phyloP scores from a whole-genome alignment of 129 eudicot species.

The Arctium minus region DNA sequence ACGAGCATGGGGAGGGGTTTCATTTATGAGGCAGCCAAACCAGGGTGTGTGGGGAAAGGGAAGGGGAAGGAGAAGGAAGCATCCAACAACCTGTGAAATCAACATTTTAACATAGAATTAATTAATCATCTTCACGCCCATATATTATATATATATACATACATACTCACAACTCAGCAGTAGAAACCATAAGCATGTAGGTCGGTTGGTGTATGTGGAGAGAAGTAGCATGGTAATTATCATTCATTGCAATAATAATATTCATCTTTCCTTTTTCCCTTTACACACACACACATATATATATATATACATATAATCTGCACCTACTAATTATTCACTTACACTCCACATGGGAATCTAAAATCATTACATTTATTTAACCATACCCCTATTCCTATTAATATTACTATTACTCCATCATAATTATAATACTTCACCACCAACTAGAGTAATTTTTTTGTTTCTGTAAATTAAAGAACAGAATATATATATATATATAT shows the following conservation, averaged over 20 bases:
- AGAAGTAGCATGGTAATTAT: background rate
- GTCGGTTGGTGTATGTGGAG: no score
- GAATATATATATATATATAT: background rate
- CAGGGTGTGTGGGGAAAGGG: background rate
- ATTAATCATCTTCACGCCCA: background rate
- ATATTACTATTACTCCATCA: background rate
- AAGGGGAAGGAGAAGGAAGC: no score
- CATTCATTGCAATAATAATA: no score
- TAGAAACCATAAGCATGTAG: background rate
- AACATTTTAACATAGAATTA: background rate
- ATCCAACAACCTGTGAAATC: background rate
- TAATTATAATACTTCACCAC: background rate
- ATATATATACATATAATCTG: background rate
- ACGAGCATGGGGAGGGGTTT: background rate
- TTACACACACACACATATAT: background rate
- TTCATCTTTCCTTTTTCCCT: background rate
- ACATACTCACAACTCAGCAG: no score
- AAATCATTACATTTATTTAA: background rate
- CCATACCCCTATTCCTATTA: background rate
- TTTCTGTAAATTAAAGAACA: background rate
- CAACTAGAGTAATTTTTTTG: background rate
- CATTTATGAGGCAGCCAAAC: background rate
- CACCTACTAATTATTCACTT: background rate
- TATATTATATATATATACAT: no score
- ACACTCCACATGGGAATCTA: constrained; percentile 15